A percentile compares a stretch with the other conserved stretches of the same genome.
phyloP scores from a whole-genome alignment of 2,329 filamentous ascomycete genomes.

The Paraphoma sp. region DNA sequence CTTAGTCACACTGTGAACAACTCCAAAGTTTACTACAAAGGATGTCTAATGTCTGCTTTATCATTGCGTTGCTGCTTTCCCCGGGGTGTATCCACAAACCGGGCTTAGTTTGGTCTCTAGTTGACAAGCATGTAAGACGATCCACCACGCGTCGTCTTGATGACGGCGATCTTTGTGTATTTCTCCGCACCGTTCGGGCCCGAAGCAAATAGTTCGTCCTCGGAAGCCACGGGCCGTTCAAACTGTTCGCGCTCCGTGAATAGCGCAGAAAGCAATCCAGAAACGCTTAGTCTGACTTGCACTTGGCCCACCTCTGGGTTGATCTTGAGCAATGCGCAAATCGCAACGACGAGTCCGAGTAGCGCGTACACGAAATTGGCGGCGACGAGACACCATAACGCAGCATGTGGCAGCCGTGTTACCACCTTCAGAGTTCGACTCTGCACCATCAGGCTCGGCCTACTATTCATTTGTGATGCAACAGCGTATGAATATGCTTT shows the following conservation, averaged over 20 bases:
- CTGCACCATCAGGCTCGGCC: slow-evolving; percentile 8
- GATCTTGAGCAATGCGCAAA: slow-evolving; percentile 9
- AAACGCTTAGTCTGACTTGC: slow-evolving; percentile 11
- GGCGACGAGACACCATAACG: slow-evolving; percentile 20
- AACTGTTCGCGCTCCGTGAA: slow-evolving; percentile 3
- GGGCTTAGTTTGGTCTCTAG: background rate
- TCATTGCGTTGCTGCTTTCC: too few relatives aligned
- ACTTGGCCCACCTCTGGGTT: slow-evolving; percentile 15
- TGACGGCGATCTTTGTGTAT: background rate
- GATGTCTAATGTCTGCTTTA: too few relatives aligned
- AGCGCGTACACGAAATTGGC: slow-evolving; percentile 14
- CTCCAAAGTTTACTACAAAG: too few relatives aligned
- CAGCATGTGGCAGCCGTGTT: slow-evolving; percentile 13
- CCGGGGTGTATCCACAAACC: too few relatives aligned
- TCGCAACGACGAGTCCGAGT: slow-evolving; percentile 9
- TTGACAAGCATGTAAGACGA: background rate
- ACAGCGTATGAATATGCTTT: slow-evolving; percentile 12
- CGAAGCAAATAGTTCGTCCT: background rate
- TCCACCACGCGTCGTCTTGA: background rate
- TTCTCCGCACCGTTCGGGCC: background rate
- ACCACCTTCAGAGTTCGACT: slow-evolving; percentile 13
- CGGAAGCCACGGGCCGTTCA: background rate
- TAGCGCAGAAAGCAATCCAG: slow-evolving; percentile 15
- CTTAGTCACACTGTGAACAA: too few relatives aligned
- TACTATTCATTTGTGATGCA: slow-evolving; percentile 7